Evolutionary conservation across 495 filamentous ascomycete species (phyloP).

Genomic region (Poronia punctata): DNA sequence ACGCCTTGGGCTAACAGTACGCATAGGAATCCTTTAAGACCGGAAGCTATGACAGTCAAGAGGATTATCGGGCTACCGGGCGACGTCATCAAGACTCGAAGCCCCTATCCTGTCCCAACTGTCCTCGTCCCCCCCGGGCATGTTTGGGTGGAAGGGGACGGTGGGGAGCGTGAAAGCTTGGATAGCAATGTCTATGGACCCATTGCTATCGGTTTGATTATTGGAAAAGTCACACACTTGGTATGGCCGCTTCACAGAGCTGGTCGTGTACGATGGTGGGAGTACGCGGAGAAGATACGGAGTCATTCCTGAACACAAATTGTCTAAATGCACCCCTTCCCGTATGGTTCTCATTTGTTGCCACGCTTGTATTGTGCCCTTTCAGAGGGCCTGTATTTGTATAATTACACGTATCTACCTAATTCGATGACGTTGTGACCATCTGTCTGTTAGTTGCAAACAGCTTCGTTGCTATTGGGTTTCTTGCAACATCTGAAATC

Average conservation of each 20-base stretch:
- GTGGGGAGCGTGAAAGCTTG: conserved; percentile 47
- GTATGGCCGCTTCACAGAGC: conserved; percentile 51
- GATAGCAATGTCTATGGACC: conserved; percentile 77
- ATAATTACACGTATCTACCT: too few species aligned
- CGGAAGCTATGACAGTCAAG: conserved; percentile 56
- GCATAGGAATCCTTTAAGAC: conserved; percentile 55
- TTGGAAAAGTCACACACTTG: conserved; percentile 55
- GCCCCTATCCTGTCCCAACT: conserved; percentile 50
- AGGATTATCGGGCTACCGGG: conserved; percentile 64
- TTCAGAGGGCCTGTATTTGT: too few species aligned
- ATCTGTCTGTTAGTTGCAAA: too few species aligned
- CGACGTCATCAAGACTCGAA: conserved; percentile 55
- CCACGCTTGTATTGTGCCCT: too few species aligned
- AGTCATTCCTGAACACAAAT: conserved; percentile 4
- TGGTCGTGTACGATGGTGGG: conserved; percentile 47
- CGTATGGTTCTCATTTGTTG: too few species aligned
- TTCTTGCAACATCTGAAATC: too few species aligned
- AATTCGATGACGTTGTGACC: too few species aligned
- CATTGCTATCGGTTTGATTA: conserved; percentile 52
- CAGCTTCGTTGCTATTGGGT: too few species aligned
- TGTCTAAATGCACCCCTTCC: too few species aligned
- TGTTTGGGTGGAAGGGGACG: conserved; percentile 75
- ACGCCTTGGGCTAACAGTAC: neutral
- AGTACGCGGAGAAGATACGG: conserved; percentile 26
- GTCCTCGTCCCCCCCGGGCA: conserved; percentile 62